Percentiles rank a stretch among this genome's conserved stretches.
These are phyloP conservation scores for Penicillium subrubescens DNA, from an alignment of 495 filamentous ascomycete genomes.

Conservation along the genomic window DNA sequence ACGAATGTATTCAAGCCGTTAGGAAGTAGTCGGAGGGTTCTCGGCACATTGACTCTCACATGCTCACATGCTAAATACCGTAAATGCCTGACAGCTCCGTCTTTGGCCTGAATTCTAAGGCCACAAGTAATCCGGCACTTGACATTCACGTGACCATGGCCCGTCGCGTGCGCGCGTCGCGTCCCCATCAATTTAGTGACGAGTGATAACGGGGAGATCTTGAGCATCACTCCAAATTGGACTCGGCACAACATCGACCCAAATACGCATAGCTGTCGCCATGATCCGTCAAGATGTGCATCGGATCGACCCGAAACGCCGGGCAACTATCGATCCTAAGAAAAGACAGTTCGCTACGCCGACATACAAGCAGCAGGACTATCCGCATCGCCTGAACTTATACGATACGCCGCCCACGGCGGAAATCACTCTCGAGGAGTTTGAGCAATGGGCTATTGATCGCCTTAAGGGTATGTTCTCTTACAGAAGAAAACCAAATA, in stretches of 20 bases:
- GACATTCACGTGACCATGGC: slow-evolving; percentile 3
- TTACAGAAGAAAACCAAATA: neutral
- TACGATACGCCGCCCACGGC: slow-evolving; percentile 86
- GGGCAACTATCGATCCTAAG: slow-evolving; percentile 71
- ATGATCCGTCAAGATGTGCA: slow-evolving; percentile 75
- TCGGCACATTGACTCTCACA: slow-evolving; percentile 18
- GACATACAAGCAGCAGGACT: slow-evolving; percentile 70
- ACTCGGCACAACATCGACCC: slow-evolving; percentile 1
- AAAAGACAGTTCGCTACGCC: slow-evolving; percentile 83
- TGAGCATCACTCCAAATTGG: neutral
- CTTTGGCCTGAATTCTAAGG: slow-evolving; percentile 9
- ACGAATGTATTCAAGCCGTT: neutral
- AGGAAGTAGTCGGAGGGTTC: neutral
- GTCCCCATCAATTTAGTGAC: slow-evolving; percentile 22
- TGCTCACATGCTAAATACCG: slow-evolving; percentile 1
- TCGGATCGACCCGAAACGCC: slow-evolving; percentile 80
- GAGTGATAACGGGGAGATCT: slow-evolving; percentile 12
- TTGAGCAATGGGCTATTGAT: slow-evolving; percentile 99
- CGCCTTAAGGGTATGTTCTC: slow-evolving; percentile 67
- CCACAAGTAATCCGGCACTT: neutral
- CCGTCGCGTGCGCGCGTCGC: slow-evolving; percentile 26
- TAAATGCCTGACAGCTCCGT: neutral
- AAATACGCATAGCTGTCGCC: slow-evolving; percentile 21
- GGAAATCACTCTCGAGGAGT: slow-evolving; percentile 95
- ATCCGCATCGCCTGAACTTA: slow-evolving; percentile 87